Conservation (phyloP, 2,329 filamentous ascomycete species). For the Aureobasidium lini region DNA sequence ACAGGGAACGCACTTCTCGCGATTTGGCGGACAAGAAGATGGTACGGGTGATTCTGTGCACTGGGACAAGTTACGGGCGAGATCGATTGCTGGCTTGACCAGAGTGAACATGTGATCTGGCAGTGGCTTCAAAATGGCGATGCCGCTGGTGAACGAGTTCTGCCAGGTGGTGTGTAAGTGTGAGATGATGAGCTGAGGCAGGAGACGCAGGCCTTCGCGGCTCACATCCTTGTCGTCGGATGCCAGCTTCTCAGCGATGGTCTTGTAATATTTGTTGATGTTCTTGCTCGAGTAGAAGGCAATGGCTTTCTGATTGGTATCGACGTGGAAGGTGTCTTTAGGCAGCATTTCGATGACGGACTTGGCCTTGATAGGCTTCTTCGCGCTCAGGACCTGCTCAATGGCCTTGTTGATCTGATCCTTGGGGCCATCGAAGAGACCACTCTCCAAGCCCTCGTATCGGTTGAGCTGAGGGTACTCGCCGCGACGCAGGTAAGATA, state of each 20-base stretch:
- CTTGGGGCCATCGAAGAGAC: slow-evolving; percentile 65
- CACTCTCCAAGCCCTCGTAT: slow-evolving; percentile 64
- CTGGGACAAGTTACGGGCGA: slow-evolving; percentile 67
- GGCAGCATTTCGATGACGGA: slow-evolving; percentile 57
- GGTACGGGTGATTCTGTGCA: slow-evolving; percentile 69
- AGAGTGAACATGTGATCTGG: slow-evolving; percentile 67
- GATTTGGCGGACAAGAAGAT: slow-evolving; percentile 76
- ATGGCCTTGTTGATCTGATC: slow-evolving; percentile 37
- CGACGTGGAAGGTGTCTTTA: slow-evolving; percentile 55
- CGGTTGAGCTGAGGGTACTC: slow-evolving; percentile 66
- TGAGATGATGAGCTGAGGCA: slow-evolving; percentile 70
- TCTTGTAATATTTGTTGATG: slow-evolving; percentile 59
- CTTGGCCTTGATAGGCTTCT: slow-evolving; percentile 54
- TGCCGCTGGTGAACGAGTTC: slow-evolving; percentile 65
- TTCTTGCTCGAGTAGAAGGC: slow-evolving; percentile 66
- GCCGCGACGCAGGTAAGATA: slow-evolving; percentile 66
- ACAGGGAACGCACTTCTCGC: slow-evolving; percentile 66
- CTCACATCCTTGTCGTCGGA: slow-evolving; percentile 41
- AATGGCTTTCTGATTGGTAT: slow-evolving; percentile 58
- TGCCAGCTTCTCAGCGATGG: slow-evolving; percentile 55
- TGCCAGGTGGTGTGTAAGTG: slow-evolving; percentile 86
- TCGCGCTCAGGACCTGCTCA: slow-evolving; percentile 32
- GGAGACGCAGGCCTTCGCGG: slow-evolving; percentile 51
- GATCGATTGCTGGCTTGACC: slow-evolving; percentile 59
- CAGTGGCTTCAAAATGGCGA: slow-evolving; percentile 74